Percentiles rank a stretch among this genome's conserved stretches.
Conservation (phyloP, 2,329 filamentous ascomycete genomes). For the Coleophoma eucalyptorum region DNA sequence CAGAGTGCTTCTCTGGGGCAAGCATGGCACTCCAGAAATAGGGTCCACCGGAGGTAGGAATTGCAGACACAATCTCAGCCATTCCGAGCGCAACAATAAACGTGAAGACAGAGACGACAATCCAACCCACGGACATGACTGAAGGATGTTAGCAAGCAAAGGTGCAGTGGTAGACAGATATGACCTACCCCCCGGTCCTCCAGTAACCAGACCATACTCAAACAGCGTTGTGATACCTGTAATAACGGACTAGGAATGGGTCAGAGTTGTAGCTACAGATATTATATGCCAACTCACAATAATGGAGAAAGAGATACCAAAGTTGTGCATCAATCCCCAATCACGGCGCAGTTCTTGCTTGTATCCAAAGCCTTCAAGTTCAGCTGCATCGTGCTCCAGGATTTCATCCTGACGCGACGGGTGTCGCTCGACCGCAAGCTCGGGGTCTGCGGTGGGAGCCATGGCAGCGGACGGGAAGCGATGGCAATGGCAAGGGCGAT, state of each 20-base stretch:
- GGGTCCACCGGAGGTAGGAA: conserved; percentile 53
- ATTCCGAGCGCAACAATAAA: conserved; percentile 50
- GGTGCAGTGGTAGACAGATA: neutral
- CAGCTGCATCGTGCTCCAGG: conserved; percentile 39
- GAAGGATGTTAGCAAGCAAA: neutral
- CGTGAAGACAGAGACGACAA: conserved; percentile 51
- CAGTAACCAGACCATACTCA: conserved; percentile 49
- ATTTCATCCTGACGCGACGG: neutral
- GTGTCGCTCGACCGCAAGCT: neutral
- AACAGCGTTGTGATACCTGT: conserved; percentile 57
- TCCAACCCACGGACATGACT: conserved; percentile 54
- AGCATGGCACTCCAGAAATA: conserved; percentile 59
- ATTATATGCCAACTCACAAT: conserved; percentile 38
- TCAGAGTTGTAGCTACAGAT: neutral
- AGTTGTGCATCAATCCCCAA: conserved; percentile 56
- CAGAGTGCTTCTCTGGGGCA: conserved; percentile 40
- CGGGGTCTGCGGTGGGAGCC: neutral
- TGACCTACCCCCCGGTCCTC: conserved; percentile 50
- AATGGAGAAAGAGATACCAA: conserved; percentile 59
- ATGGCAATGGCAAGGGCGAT: neutral
- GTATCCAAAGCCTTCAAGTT: conserved; percentile 53
- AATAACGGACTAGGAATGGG: conserved; percentile 44
- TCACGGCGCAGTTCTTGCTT: conserved; percentile 54
- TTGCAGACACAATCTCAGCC: conserved; percentile 56
- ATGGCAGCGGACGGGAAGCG: neutral